Conservation (phyloP, 169 alveolate species). For the Cryptosporidium felis region DNA sequence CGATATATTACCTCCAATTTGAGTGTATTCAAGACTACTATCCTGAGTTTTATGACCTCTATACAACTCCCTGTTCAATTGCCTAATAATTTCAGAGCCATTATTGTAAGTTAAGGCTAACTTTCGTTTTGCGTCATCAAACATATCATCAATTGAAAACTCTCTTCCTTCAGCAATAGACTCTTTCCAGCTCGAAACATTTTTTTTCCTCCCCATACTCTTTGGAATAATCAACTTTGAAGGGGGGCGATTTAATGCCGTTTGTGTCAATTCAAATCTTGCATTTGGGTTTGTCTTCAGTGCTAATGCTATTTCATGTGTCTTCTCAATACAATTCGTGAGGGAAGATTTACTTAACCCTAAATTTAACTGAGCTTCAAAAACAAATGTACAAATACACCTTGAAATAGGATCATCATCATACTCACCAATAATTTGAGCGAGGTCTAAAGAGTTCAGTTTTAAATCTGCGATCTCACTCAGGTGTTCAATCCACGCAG, state of each 20-base stretch:
- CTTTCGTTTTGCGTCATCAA: not conserved
- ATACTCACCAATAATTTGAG: not conserved
- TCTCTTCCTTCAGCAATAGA: conserved; percentile 54
- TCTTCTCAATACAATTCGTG: not conserved
- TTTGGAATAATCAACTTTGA: conserved; percentile 37
- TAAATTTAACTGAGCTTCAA: conserved; percentile 17
- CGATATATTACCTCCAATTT: too few relatives aligned
- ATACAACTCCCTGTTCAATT: not conserved
- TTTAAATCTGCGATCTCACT: not conserved
- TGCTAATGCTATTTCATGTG: not conserved
- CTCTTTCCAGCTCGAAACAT: conserved; percentile 30
- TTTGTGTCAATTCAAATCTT: conserved; percentile 29
- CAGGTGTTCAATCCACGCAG: not conserved
- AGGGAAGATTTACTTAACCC: not conserved
- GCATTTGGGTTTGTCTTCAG: conserved; percentile 13
- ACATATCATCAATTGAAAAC: not conserved
- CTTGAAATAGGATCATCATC: not conserved
- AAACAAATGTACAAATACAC: conserved; percentile 41
- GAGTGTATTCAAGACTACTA: too few relatives aligned
- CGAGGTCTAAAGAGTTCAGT: not conserved
- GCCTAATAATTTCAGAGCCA: conserved; percentile 14
- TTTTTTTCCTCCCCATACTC: not conserved
- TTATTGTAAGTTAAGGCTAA: not conserved
- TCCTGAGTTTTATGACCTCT: not conserved
- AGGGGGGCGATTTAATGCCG: conserved; percentile 12